Evolutionary conservation across 192 early-diverging fungal species (phyloP), one percentile per base, ranked within the genome.

Genomic region (Dissophora globulifera): DNA sequence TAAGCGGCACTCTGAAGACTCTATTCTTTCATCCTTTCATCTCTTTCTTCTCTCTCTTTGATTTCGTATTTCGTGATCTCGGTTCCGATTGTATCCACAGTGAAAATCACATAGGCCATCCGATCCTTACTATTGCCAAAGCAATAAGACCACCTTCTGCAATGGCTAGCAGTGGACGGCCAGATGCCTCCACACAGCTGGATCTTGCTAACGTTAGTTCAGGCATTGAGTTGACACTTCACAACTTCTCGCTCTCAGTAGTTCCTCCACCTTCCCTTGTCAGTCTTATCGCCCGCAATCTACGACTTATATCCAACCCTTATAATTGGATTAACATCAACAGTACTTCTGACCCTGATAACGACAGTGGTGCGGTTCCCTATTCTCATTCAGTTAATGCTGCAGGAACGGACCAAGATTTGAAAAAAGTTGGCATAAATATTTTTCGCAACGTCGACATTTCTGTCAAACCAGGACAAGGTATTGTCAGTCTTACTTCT

Each of bases 401-500:
- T 29, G 31, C n/a, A n/a, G 53, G n/a, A 12, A 41, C 40, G 15
- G 71, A 75, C 35, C 62, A 51, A 31, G 62, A 75, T 29, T 57
- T 75, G 22, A 52, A 58, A 27, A 61, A 66, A 30, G 63, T 76
- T 6, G 72, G 72, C 1, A 57, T 61, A 19, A 76, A 76, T 31
- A 76, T 76, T 32, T 76, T 76, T 50, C 72, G 72, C 1, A n/a
- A 76, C 9, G 72, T 76, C 22, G 72, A 76, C 31, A 35, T 76
- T 4, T 46, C 64, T 1, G 72, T 76, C 20, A 76, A 76, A 11
- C 72, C 72, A 41, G 72, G 72, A 12, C 72, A 76, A 76, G 72
- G 72, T 76, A 62, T 46, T 7, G 1, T 45, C n/a, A n/a, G n/a
- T n/a, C n/a, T n/a, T n/a, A n/a, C n/a, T n/a, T n/a, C n/a, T n/a